Base-by-base conservation (phyloP, 768 basidiomycete genomes). In the Lactarius sanguifluus region DNA sequence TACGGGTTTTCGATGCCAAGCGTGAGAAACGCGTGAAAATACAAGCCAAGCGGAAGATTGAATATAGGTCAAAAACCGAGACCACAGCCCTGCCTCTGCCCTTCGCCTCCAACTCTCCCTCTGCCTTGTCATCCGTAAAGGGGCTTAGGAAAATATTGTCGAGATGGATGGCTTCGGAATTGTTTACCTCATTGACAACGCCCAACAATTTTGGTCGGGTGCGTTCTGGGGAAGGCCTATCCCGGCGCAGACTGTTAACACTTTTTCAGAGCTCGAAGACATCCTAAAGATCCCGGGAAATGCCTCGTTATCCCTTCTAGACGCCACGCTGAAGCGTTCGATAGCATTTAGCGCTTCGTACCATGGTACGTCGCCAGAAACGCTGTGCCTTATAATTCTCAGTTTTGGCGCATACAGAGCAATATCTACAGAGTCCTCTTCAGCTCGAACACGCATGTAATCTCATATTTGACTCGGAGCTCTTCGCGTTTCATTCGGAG, bases 121-220 rank as follows among this genome's bases (percentile, higher is more conserved):
- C 41, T 28, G 12, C 3, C 18, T 25, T n/a, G 38, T 58, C 47
- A 4, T 40, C 60, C 23, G 28, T 16, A 34, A 43, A 40, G 28
- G 12, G 61, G 30, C 36, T 54, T 30, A 8, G 15, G 7, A 38
- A 13, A 25, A 45, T 3, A 6, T 52, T 6, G 15, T 45, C 15
- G 59, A 73, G 79, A 82, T 87, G 74, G 89, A 90, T 70, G 85
- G 85, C 54, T 80, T 90, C n/a, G 91, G 88, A 36, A 89, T 93
- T 66, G 85, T 88, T 32, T 95, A 94, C 77, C 82, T 90, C 66
- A 88, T 95, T 70, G 87, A 91, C 70, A 90, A 85, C 64, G 85
- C 90, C 54, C 91, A 91, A 70, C 91, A 94, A 76, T 95, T 94
- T 76, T 95, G 93, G 92, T 88, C 90, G 71, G 92, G 92, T 94